Evolutionary conservation across 1,284 basidiomycete species (phyloP).

Genomic region (Ceratobasidium sp.): DNA sequence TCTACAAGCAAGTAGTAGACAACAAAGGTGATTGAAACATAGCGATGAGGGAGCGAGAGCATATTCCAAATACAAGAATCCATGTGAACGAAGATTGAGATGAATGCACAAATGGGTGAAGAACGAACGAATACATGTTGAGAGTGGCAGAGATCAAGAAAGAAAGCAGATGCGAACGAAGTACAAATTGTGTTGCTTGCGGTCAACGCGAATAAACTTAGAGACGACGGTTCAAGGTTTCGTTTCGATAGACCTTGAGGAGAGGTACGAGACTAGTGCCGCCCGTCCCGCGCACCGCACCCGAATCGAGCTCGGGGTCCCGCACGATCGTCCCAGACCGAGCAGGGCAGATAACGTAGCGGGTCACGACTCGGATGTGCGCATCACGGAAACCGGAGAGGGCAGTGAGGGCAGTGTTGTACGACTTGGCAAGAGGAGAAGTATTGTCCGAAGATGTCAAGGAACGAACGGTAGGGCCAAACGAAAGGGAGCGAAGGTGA

Average conservation of each 20-base stretch:
- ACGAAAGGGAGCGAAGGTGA: constrained; percentile 55
- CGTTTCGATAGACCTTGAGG: constrained; percentile 52
- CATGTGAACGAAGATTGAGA: constrained; percentile 27
- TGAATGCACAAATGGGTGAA: constrained; percentile 10
- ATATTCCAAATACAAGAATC: constrained; percentile 22
- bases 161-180: constrained; percentile 6
- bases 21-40: constrained; percentile 23
- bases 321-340: constrained; percentile 44
- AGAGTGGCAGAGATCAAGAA: background rate
- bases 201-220: constrained; percentile 11
- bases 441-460: constrained; percentile 48
- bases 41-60: constrained; percentile 6
- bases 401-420: constrained; percentile 76
- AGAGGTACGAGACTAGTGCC: constrained; percentile 61
- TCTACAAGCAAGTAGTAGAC: constrained; percentile 9
- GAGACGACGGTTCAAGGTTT: constrained; percentile 31
- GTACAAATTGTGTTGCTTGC: background rate
- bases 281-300: constrained; percentile 56
- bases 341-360: constrained; percentile 59
- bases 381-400: constrained; percentile 85
- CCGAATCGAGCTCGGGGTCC: constrained; percentile 41
- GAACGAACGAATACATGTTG: constrained; percentile 10
- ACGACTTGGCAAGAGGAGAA: constrained; percentile 58
- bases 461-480: constrained; percentile 51
- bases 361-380: constrained; percentile 62